Base-by-base conservation (phyloP, 1,284 basidiomycete genomes). In the Malassezia japonica region DNA sequence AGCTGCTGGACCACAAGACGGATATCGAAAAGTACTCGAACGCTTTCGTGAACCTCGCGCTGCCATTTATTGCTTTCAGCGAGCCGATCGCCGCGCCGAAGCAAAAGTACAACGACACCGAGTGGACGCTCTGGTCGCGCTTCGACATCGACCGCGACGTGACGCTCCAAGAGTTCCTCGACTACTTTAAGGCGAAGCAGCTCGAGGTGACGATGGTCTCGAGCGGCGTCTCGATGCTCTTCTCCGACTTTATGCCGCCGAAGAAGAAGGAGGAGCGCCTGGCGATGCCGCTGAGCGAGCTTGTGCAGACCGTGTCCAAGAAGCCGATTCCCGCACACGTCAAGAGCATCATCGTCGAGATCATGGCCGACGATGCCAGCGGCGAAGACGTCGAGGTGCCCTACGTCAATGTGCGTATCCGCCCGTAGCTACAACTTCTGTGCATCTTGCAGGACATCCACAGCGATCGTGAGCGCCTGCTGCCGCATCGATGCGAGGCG, bases 1-100 rank as follows among this genome's bases (percentile, higher is more conserved):
- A 72, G 88, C 79, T 98, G 73, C 90, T 99, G 63, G 94, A 95
- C 74, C 84, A 84, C 57, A 96, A 96, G 80, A 82, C 78, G 68
- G 85, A 87, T 68, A 78, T 96, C 10, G 94, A 98, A 64, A 81
- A 86, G 49, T 99, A 89, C 81, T 96, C 95, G 80, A 99, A 99
- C 67, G 64, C 69, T 5, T 99, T 99, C 75, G 82, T 98, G 67
- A 99, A 99, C 76, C 80, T 99, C 42, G 94, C 94, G 5, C 76
- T 99, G 50, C 94, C 94, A 3, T 98, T 98, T 83, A 95, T 98
- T 71, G 94, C 90, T 21, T 99, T 98, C 79, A 95, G 90, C 1
- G 94, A 99, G 70, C 94, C 94, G 18, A 89, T 99, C 60, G 84
- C 83, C 3, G 89, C 92, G n/a, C 58, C 59, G 25, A 64, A 63